These are phyloP conservation scores for Westerdykella ornata DNA, from an alignment of 2,329 filamentous ascomycete genomes.

Conservation along the genomic window DNA sequence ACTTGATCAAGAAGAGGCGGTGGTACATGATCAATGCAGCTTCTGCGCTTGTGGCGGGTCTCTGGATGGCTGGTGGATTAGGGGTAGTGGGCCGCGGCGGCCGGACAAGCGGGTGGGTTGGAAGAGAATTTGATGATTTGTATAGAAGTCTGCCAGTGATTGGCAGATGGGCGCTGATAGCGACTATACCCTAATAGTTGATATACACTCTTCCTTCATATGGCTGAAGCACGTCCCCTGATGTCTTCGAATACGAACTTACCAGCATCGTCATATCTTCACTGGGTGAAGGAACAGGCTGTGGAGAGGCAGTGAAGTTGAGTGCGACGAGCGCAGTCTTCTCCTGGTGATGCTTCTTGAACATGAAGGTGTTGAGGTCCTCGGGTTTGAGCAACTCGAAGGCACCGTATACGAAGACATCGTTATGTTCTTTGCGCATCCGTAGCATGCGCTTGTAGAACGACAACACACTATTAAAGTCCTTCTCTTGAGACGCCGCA, in stretches of 20 bases:
- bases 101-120: constrained; percentile 67
- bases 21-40: constrained; percentile 67
- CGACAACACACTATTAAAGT: constrained; percentile 49
- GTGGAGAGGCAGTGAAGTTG: constrained; percentile 32
- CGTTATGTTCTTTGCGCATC: constrained; percentile 54
- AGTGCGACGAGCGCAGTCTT: constrained; percentile 33
- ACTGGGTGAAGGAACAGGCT: constrained; percentile 5
- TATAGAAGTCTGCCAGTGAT: constrained; percentile 56
- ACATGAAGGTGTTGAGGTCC: constrained; percentile 50
- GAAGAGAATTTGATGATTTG: constrained; percentile 69
- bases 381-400: constrained; percentile 52
- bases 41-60: constrained; percentile 49
- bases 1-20: constrained; percentile 54
- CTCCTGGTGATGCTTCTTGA: constrained; percentile 30
- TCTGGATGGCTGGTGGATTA: constrained; percentile 80
- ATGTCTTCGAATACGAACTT: constrained; percentile 32
- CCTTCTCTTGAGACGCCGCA: constrained; percentile 48
- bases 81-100: constrained; percentile 71
- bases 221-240: constrained; percentile 20
- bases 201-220: constrained; percentile 37
- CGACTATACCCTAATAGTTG: constrained; percentile 9
- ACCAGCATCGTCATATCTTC: constrained; percentile 40
- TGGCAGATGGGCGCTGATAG: constrained; percentile 44
- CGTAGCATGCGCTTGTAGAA: constrained; percentile 57
- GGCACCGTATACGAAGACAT: constrained; percentile 62